phyloP scores from a whole-genome alignment of 2,329 filamentous ascomycete genomes.

The Mycosphaerella arachidis region DNA sequence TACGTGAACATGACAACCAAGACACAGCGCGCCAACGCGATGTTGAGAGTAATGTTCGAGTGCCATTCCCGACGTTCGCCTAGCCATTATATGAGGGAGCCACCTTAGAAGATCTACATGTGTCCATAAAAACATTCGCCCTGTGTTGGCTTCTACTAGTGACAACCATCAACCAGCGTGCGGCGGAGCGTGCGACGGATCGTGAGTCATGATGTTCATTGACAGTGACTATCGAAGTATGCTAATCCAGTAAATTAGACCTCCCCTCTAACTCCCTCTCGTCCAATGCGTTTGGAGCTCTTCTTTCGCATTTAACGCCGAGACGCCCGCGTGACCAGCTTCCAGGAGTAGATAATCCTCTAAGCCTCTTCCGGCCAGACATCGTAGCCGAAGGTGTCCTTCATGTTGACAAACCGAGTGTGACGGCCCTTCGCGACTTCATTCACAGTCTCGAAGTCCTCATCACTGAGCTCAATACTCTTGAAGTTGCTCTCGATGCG shows the following conservation, averaged over 20 bases:
- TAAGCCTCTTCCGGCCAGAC: conserved; percentile 47
- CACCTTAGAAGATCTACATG: no score
- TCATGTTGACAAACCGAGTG: conserved; percentile 75
- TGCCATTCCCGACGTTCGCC: neutral
- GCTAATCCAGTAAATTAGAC: neutral
- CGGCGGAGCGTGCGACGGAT: neutral
- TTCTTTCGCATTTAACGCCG: neutral
- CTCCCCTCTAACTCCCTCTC: neutral
- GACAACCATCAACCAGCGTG: no score
- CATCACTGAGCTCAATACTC: conserved; percentile 52
- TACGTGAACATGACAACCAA: neutral
- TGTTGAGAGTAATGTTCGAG: neutral
- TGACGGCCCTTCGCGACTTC: conserved; percentile 62
- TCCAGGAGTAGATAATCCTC: neutral
- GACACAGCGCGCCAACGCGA: neutral
- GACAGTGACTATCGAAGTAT: neutral
- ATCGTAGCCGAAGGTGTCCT: conserved; percentile 72
- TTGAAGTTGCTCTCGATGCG: conserved; percentile 66
- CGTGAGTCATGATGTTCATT: neutral
- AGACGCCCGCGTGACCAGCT: neutral
- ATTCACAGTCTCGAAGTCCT: conserved; percentile 57
- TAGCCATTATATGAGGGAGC: neutral
- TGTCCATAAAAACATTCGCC: no score
- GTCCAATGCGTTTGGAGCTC: neutral
- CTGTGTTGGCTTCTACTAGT: no score